phyloP scores from a whole-genome alignment of 768 basidiomycete species.

The Flagelloscypha sp. region DNA sequence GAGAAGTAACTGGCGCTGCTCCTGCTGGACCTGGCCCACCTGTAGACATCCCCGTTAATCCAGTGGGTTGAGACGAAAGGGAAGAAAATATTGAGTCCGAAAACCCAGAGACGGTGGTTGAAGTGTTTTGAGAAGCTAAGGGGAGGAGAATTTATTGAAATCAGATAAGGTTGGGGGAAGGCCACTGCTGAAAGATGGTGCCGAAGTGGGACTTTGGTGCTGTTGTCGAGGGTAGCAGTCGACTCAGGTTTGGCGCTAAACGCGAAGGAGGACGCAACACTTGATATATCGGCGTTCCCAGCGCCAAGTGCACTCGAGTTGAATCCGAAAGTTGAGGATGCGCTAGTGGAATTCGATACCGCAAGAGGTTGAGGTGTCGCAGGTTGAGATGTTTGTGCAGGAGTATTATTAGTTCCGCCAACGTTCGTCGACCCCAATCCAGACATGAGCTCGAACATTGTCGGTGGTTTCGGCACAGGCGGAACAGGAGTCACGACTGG shows the following conservation, averaged over 20 bases:
- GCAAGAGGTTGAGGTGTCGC: constrained; percentile 17
- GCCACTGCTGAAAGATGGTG: too few species aligned
- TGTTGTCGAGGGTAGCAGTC: constrained; percentile 6
- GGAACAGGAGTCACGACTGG: constrained; percentile 51
- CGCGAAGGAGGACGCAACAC: constrained; percentile 68
- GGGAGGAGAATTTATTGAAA: constrained; percentile 3
- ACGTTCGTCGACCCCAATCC: constrained; percentile 24
- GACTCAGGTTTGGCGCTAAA: constrained; percentile 30
- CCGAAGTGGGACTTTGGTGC: too few species aligned
- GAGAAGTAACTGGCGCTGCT: constrained; percentile 34
- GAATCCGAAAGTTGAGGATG: too few species aligned
- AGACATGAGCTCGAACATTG: constrained; percentile 71
- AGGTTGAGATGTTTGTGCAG: constrained; percentile 19
- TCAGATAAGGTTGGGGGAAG: constrained; percentile 8
- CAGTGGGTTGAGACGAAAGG: constrained; percentile 45
- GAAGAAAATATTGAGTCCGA: constrained; percentile 41
- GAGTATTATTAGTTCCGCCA: constrained; percentile 9
- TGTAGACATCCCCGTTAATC: too few species aligned
- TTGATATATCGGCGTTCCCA: constrained; percentile 50
- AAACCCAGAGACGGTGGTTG: constrained; percentile 33
- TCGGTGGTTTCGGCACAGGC: constrained; percentile 69
- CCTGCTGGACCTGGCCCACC: too few species aligned
- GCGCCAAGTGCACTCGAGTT: constrained; percentile 31
- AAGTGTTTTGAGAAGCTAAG: constrained; percentile 21
- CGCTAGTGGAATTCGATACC: constrained; percentile 19